Evolutionary conservation across 2,329 filamentous ascomycete species (phyloP), one percentile per base, ranked within the genome.

Genomic region (Orbilia brochopaga): DNA sequence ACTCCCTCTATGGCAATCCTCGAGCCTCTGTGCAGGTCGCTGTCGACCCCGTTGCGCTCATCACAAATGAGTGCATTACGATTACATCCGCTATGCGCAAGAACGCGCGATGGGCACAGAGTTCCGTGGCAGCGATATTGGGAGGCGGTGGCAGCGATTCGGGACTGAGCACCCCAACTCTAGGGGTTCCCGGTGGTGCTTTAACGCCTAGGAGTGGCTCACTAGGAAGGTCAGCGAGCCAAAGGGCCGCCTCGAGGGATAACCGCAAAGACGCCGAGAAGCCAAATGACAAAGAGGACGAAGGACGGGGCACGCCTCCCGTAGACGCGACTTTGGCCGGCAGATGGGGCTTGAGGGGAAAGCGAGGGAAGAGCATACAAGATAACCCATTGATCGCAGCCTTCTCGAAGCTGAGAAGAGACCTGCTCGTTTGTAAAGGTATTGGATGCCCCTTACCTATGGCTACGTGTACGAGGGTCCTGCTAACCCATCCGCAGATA

Each of bases 51-150:
- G 88, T 96, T 65, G 92, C 92, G 54, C 83, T 99, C 77, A 92
- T 99, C 75, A 96, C 96, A 74, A 96, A 93, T 80, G 94, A 99
- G 87, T 99, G 94, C 80, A 97, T 97, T 79, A 93, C 92, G 51
- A 93, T 99, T 81, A 97, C 94, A 13, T 97, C 93, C 74, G 92
- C 92, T 73, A 97, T 99, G 85, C 92, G 96, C 78, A 99, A 99
- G 82, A 89, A 97, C 85, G 90, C 92, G 74, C 90, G 94, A 75
- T 97, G 93, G 84, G 91, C 92, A 53, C 92, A 97, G 79, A 96
- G 92, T 11, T 97, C 92, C 3, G 94, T 99, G 50, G 92, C 94
- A 40, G 93, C 93, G 59, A 99, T 99, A 73, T 84, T 99, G 32
- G 94, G 94, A 56, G 91, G 91, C 74, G 83, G 83, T 73, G 79